Evolutionary conservation across 164 flowering plant genomes (phyloP).

Genomic region (Magnolia kwangsiensis): DNA sequence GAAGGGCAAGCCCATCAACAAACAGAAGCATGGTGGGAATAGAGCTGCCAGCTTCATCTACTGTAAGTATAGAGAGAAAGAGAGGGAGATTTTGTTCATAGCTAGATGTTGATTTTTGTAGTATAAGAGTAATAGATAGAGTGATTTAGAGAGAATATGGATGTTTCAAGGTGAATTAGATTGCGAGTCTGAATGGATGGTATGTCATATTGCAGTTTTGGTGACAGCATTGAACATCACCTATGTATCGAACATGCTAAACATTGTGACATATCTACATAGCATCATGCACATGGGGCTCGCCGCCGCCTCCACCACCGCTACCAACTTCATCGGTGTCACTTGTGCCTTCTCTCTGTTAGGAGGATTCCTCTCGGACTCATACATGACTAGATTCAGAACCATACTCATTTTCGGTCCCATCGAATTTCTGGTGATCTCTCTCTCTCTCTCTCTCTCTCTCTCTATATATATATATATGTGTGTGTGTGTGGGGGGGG

Average conservation of each 20-base stretch:
- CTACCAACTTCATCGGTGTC: slow-evolving; percentile 22
- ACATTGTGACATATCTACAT: slow-evolving; percentile 17
- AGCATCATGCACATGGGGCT: slow-evolving; percentile 18
- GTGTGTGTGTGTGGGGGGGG: too few relatives aligned
- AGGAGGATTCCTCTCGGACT: slow-evolving; percentile 23
- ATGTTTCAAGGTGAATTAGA: not conserved
- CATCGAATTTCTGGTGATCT: slow-evolving; percentile 15
- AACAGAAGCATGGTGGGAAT: slow-evolving; percentile 18
- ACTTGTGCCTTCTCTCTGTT: slow-evolving; percentile 16
- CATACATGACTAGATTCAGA: slow-evolving; percentile 23
- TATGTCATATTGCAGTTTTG: slow-evolving; percentile 5
- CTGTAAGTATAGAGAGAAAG: slow-evolving; percentile 13
- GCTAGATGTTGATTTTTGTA: not conserved
- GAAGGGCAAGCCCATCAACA: slow-evolving; percentile 15
- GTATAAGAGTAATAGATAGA: not conserved
- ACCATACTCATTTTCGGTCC: slow-evolving; percentile 20
- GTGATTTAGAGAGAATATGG: not conserved
- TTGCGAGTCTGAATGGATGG: not conserved
- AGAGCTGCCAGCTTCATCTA: slow-evolving; percentile 19
- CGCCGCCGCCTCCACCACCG: slow-evolving; percentile 16
- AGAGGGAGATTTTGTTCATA: not conserved
- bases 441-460: slow-evolving; percentile 3
- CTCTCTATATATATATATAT: not conserved
- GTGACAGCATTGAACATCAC: slow-evolving; percentile 12
- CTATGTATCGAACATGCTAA: slow-evolving; percentile 8